A percentile compares a stretch with the other conserved stretches of the same genome.
Conservation (phyloP, 2,329 filamentous ascomycete species). For the Botryosphaeria dothidea region DNA sequence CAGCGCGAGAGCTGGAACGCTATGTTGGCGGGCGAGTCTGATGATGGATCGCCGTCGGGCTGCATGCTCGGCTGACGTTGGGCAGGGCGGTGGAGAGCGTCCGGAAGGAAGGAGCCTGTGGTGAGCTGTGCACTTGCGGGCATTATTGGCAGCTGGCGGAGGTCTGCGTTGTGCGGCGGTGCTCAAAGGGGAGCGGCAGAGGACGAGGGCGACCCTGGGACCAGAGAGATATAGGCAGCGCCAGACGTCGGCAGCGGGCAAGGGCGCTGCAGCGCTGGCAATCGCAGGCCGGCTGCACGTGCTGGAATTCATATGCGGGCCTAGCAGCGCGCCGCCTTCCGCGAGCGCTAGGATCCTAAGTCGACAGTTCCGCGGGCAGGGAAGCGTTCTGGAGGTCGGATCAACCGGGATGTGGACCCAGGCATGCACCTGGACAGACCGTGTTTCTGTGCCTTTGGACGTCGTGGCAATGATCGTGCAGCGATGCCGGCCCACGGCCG, state of each 20-base stretch:
- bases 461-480: conserved; percentile 10
- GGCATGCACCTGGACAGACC: conserved; percentile 1
- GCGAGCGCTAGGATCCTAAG: conserved; percentile 11
- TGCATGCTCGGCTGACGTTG: conserved; percentile 1
- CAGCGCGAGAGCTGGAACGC: background rate
- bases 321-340: conserved; percentile 12
- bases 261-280: too few species aligned
- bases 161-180: background rate
- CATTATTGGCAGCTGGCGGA: background rate
- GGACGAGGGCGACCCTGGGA: background rate
- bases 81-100: conserved; percentile 1
- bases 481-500: conserved; percentile 56
- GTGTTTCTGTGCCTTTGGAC: conserved; percentile 9
- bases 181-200: background rate
- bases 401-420: conserved; percentile 17
- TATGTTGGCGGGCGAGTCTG: background rate
- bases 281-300: conserved; percentile 11
- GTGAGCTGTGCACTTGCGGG: background rate
- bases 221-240: background rate
- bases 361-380: conserved; percentile 1
- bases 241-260: background rate
- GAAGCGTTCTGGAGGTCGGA: conserved; percentile 10
- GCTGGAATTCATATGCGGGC: conserved; percentile 3
- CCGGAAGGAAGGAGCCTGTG: background rate
- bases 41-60: conserved; percentile 12